phyloP scores from a whole-genome alignment of 345 rosid species.

The Eucalyptus tenuipes region DNA sequence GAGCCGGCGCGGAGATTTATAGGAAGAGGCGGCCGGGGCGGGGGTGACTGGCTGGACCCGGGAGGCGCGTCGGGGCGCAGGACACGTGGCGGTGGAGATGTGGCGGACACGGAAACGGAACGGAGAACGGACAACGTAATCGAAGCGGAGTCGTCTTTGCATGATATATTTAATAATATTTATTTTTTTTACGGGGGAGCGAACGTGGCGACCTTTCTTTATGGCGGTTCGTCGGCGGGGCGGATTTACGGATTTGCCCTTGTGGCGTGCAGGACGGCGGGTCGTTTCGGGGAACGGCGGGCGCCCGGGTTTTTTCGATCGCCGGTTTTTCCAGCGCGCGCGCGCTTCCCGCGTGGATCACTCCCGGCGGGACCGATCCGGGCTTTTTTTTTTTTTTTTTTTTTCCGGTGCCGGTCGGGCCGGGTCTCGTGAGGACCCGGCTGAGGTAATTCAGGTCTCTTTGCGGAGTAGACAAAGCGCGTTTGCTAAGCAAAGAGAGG shows the following conservation, averaged over 20 bases:
- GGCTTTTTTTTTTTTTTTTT: not conserved
- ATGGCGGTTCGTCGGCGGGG: not conserved
- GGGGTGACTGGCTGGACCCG: not conserved
- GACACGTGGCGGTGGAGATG: not conserved
- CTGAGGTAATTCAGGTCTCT: not conserved
- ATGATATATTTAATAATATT: too few relatives aligned
- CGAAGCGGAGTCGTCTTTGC: not conserved
- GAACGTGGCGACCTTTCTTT: not conserved
- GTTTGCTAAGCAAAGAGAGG: not conserved
- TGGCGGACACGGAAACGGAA: not conserved
- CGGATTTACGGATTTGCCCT: not conserved
- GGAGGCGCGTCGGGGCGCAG: not conserved
- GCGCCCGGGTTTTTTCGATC: not conserved
- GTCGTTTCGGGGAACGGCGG: not conserved
- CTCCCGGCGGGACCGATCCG: not conserved
- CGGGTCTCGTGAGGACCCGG: not conserved
- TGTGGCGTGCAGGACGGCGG: not conserved
- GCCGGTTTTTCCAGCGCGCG: too few relatives aligned
- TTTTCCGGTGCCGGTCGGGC: not conserved
- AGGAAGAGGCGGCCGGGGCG: not conserved
- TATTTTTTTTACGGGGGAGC: too few relatives aligned
- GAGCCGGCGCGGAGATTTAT: not conserved
- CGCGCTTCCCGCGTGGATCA: too few relatives aligned
- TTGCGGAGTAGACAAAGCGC: accelerated
- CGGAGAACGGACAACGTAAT: not conserved